These are phyloP conservation scores for Naganishia albida DNA, from an alignment of 1,284 basidiomycete species.

Conservation along the genomic window DNA sequence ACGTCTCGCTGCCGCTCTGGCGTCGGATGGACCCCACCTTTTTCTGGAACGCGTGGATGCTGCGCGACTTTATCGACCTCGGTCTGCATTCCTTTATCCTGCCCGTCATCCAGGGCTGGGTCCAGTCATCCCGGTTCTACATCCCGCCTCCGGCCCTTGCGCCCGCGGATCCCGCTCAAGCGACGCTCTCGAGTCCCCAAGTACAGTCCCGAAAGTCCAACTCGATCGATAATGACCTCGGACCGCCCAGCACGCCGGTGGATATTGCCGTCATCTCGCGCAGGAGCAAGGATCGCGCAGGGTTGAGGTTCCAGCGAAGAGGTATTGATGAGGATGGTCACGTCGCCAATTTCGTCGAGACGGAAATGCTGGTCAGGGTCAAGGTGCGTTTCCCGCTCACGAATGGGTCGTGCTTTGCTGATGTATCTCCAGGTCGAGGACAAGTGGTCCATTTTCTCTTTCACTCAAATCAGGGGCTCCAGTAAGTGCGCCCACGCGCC, in stretches of 20 bases:
- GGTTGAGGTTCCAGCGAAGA: constrained; percentile 59
- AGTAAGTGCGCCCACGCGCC: constrained; percentile 59
- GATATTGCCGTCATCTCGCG: constrained; percentile 58
- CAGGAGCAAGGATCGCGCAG: constrained; percentile 58
- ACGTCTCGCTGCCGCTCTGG: constrained; percentile 57
- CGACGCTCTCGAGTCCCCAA: constrained; percentile 22
- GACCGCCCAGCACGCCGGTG: constrained; percentile 46
- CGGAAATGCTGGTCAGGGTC: constrained; percentile 69
- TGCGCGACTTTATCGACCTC: constrained; percentile 49
- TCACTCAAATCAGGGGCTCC: constrained; percentile 85
- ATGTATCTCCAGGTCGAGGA: constrained; percentile 56
- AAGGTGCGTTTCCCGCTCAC: constrained; percentile 59
- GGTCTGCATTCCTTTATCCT: constrained; percentile 75
- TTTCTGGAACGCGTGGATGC: constrained; percentile 58
- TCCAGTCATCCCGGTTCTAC: constrained; percentile 67
- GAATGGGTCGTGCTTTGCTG: neutral
- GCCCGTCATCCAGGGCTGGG: constrained; percentile 87
- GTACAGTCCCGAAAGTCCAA: constrained; percentile 34
- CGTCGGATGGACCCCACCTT: constrained; percentile 57
- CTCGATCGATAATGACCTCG: constrained; percentile 34
- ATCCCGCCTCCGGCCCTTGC: constrained; percentile 56
- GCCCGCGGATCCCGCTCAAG: constrained; percentile 19
- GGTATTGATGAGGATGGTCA: constrained; percentile 59
- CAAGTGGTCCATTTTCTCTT: constrained; percentile 75
- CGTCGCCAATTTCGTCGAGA: constrained; percentile 61